Base-by-base conservation (phyloP, 1,284 basidiomycete species). In the Cystobasidiaceae sp. region DNA sequence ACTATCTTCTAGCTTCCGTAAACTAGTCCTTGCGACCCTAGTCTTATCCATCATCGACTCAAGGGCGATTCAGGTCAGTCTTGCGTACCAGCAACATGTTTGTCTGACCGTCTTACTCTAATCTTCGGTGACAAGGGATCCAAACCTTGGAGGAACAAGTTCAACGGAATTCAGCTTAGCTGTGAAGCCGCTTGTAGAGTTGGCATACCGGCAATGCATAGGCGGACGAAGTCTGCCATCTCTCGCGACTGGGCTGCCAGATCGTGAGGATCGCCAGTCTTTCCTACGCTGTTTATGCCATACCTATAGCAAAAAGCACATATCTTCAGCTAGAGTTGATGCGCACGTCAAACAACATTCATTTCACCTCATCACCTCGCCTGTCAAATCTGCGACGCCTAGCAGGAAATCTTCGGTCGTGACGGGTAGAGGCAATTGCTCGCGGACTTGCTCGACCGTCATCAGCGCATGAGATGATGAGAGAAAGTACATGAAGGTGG, bases 341-440 rank as follows among this genome's bases (percentile, higher is more conserved):
- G 23, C 21, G 23, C 28, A 28, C 8, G 39, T 11, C 32, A 46
- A 11, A 23, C 56, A 75, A 74, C 67, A 77, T 88, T 67, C 93
- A 96, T 92, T 91, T 69, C 88, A 89, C 37, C 94, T 84, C 94
- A 97, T 97, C n/a, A 94, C 83, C 77, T 97, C 94, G 44, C 94
- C 94, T 0, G 92, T 96, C 33, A 98, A 80, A 76, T 98, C 94
- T 1, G 90, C 92, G 30, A 97, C 79, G 15, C 94, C 94, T 1
- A 97, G 83, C 15, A 97, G 80, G 75, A 97, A 97, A 72, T 97
- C 93, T 58, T 87, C 84, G 27, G 83, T 75, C 2, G 89, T 81
- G 28, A 90, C 72, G 11, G 84, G 82, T 70, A 90, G 84, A 69
- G 81, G 81, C 23, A 93, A 75, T 0, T 82, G 80, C 27, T 78